Evolutionary conservation across 2,329 filamentous ascomycete species (phyloP).

Genomic region (Aspergillus melleus): DNA sequence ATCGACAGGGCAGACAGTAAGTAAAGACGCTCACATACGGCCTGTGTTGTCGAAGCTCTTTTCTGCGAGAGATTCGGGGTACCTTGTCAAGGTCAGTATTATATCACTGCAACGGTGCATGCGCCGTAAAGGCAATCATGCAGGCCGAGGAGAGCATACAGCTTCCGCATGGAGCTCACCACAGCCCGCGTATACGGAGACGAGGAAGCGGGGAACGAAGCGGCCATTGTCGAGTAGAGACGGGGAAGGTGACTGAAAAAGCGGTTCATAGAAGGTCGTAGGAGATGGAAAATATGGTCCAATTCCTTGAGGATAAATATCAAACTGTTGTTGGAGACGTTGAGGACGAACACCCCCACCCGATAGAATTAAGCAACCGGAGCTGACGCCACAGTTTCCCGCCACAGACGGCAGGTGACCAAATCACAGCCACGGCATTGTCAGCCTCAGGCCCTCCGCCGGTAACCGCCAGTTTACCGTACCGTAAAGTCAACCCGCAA

Average conservation of each 20-base stretch:
- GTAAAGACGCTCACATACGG: slow-evolving; percentile 41
- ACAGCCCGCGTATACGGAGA: slow-evolving; percentile 68
- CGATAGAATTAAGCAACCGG: background rate
- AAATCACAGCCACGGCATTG: background rate
- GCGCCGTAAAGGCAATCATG: slow-evolving; percentile 3
- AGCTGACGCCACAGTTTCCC: slow-evolving; percentile 12
- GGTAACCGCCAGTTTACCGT: background rate
- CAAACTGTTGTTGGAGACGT: background rate
- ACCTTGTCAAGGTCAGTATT: slow-evolving; percentile 54
- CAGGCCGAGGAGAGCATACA: slow-evolving; percentile 57
- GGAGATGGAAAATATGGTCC: background rate
- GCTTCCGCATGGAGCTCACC: slow-evolving; percentile 73
- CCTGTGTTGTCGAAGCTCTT: slow-evolving; percentile 97
- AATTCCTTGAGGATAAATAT: background rate
- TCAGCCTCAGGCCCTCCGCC: background rate
- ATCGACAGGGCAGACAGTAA: background rate
- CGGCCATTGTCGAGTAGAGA: slow-evolving; percentile 35
- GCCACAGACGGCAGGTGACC: slow-evolving; percentile 1
- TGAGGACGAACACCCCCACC: background rate
- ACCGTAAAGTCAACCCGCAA: background rate
- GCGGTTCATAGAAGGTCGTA: slow-evolving; percentile 24
- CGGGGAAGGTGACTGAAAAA: slow-evolving; percentile 19
- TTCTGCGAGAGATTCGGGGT: slow-evolving; percentile 86
- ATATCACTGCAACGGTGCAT: background rate
- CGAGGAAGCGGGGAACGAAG: slow-evolving; percentile 32